Percentiles rank a stretch among this genome's conserved stretches.
Conservation (phyloP, 495 filamentous ascomycete species). For the Trichocladium antarcticum region DNA sequence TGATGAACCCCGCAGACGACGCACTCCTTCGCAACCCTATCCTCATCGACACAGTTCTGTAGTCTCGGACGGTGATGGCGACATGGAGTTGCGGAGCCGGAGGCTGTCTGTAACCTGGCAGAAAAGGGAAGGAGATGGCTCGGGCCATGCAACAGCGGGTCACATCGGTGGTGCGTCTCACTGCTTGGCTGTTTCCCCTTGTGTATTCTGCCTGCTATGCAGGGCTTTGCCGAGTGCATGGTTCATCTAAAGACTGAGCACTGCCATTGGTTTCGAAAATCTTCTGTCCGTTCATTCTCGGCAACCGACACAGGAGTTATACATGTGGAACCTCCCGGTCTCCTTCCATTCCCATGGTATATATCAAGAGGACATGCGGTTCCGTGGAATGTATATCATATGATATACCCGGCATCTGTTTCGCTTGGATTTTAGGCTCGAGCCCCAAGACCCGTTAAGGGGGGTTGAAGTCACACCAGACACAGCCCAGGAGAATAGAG, state of each 20-base stretch:
- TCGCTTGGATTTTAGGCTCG: too few species aligned
- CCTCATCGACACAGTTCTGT: not conserved
- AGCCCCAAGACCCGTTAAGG: too few species aligned
- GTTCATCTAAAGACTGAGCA: constrained; percentile 10
- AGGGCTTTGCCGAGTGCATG: constrained; percentile 9
- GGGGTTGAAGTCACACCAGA: too few species aligned
- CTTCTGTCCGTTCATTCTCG: constrained; percentile 3
- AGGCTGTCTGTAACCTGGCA: constrained; percentile 2
- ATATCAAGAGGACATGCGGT: too few species aligned
- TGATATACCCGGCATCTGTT: too few species aligned
- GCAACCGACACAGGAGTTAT: not conserved
- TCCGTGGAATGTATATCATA: too few species aligned
- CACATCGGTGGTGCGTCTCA: constrained; percentile 19
- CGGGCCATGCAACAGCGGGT: constrained; percentile 6
- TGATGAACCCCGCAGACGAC: too few species aligned
- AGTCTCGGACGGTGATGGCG: not conserved
- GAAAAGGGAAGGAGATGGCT: constrained; percentile 9
- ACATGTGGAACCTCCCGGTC: too few species aligned
- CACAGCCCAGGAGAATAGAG: too few species aligned
- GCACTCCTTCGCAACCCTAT: not conserved
- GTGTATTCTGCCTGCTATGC: constrained; percentile 17
- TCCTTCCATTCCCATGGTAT: too few species aligned
- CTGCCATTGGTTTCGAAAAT: constrained; percentile 3
- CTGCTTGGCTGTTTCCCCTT: constrained; percentile 16
- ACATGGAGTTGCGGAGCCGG: constrained; percentile 7